These are phyloP conservation scores for Raffaelea deltoideospora DNA, from an alignment of 2,329 filamentous ascomycete genomes.

Conservation along the genomic window DNA sequence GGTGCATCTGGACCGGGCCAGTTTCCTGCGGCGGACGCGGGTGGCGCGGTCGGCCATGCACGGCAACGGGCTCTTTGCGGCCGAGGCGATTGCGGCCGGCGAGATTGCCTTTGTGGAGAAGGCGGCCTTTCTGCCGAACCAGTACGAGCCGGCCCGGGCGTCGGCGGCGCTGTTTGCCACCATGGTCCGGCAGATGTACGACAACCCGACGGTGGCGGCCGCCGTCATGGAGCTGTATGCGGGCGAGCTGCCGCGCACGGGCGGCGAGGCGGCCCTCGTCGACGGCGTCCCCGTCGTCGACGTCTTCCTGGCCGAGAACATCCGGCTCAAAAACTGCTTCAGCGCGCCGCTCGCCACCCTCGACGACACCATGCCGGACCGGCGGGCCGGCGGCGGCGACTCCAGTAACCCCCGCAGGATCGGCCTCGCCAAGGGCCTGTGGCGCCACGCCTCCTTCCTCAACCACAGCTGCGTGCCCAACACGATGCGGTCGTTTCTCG, in stretches of 20 bases:
- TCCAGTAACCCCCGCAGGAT: constrained; percentile 5
- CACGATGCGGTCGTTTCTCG: constrained; percentile 18
- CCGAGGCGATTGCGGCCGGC: constrained; percentile 19
- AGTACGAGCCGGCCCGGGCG: constrained; percentile 23
- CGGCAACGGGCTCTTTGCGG: constrained; percentile 28
- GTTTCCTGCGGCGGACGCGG: constrained; percentile 18
- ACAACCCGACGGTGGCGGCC: constrained; percentile 14
- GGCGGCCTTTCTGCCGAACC: constrained; percentile 23
- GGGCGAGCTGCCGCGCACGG: constrained; percentile 17
- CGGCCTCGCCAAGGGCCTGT: constrained; percentile 15
- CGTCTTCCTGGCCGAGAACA: constrained; percentile 22
- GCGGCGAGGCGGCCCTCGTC: constrained; percentile 16
- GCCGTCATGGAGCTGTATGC: constrained; percentile 14
- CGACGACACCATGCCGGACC: constrained; percentile 11
- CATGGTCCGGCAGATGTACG: constrained; percentile 19
- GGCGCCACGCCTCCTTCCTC: constrained; percentile 19
- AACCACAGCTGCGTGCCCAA: constrained; percentile 23
- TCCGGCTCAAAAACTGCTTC: constrained; percentile 26
- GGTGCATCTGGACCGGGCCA: constrained; percentile 17
- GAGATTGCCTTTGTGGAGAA: constrained; percentile 28
- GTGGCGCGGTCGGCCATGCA: constrained; percentile 17
- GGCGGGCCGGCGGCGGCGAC: not conserved
- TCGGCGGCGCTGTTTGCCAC: constrained; percentile 27
- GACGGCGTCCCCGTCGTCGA: constrained; percentile 22
- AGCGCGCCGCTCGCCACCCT: constrained; percentile 17